Evolutionary conservation across 2,329 filamentous ascomycete species (phyloP), one percentile per base, ranked within the genome.

Genomic region (Arthrobotrys entomopaga): DNA sequence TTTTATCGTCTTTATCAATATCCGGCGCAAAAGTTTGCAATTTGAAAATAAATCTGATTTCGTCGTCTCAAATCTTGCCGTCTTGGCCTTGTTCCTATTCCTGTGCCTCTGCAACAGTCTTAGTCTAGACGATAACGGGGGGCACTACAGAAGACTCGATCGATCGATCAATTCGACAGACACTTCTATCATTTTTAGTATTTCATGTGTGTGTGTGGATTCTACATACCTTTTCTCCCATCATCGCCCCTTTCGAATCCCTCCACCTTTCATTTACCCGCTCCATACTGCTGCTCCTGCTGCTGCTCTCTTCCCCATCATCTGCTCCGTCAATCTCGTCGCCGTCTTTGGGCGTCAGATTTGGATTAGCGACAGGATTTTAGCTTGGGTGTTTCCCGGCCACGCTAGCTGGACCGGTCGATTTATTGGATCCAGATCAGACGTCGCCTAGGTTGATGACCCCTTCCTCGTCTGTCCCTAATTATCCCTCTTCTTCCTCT

Each of bases 281-380:
- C 42, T 46, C n/a, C 42, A 46, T 46, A n/a, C n/a, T 46, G 42
- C 29, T 15, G 42, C 10, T 46, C 5, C n/a, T 46, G 42, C 29
- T 15, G 42, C 10, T 50, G 10, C 19, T n/a, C 11, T 50, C 1
- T 50, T 22, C 46, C 5, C 46, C 46, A 19, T 20, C 3, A 22
- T 22, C 11, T 19, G 20, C 8, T 6, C 19, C 19, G 16, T 34
- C 63, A 40, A 26, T 43, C 22, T 34, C 22, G 48, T 52, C 65
- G 65, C 49, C 56, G 65, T 56, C 65, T 69, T 61, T 69, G 65
- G 64, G 34, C 65, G 52, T 61, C 65, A 69, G 56, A 59, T 69
- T 69, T 49, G 57, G 43, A 48, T 56, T 60, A 61, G 65, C 65
- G 56, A 69, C 65, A 38, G 65, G 59, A 34, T 34, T 56, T 56